Conservation (phyloP, 257 asterid genomes). For the Lycium ferocissimum region DNA sequence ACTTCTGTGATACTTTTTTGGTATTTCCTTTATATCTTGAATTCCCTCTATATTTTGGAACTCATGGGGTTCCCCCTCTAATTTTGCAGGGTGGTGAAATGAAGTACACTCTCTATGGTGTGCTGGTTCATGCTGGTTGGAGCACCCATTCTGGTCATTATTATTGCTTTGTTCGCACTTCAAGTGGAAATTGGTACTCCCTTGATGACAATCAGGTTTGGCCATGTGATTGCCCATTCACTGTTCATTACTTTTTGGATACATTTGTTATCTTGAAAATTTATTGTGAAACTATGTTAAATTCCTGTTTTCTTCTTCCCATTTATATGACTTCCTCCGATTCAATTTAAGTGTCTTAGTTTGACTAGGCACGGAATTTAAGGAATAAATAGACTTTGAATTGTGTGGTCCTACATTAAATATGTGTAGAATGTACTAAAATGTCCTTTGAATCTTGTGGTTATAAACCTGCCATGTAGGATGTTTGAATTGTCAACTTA, state of each 20-base stretch:
- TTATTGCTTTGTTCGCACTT: conserved; percentile 95
- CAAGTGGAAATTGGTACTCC: conserved; percentile 96
- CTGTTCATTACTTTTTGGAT: neutral
- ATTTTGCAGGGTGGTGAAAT: conserved; percentile 78
- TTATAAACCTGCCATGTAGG: too few relatives aligned
- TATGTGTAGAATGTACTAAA: too few relatives aligned
- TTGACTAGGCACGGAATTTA: too few relatives aligned
- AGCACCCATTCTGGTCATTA: conserved; percentile 98
- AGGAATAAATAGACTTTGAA: too few relatives aligned
- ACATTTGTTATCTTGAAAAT: neutral
- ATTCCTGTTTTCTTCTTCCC: neutral
- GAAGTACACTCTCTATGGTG: conserved; percentile 92
- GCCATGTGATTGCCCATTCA: neutral
- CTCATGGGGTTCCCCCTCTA: conserved; percentile 26
- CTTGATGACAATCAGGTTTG: conserved; percentile 93
- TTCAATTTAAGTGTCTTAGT: too few relatives aligned
- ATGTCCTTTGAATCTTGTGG: too few relatives aligned
- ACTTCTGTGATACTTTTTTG: conserved; percentile 3
- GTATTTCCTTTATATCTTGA: conserved; percentile 18
- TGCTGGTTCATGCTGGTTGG: conserved; percentile 97
- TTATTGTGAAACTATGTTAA: neutral
- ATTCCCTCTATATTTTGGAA: conserved; percentile 11
- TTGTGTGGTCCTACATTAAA: too few relatives aligned
- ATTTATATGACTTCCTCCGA: neutral
- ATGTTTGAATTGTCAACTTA: too few relatives aligned